Percentiles rank a stretch among this genome's conserved stretches.
Evolutionary conservation across 2,329 filamentous ascomycete genomes (phyloP).

Genomic region (Trichothecium sympodiale): DNA sequence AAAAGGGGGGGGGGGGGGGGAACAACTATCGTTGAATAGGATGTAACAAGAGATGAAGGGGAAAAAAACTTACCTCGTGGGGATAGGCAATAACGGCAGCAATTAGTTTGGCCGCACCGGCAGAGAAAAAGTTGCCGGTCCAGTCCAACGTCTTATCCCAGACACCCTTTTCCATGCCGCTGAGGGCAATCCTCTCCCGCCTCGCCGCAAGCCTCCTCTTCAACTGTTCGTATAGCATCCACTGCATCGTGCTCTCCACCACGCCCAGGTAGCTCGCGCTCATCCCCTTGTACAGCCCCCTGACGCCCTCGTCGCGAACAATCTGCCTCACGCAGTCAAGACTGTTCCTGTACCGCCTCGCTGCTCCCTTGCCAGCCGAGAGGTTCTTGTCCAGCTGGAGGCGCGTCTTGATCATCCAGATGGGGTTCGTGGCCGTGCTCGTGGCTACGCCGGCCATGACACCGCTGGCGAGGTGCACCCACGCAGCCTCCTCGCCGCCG

Average conservation of each 20-base stretch:
- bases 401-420: conserved; percentile 92
- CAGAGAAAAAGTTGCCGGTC: conserved; percentile 68
- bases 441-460: conserved; percentile 73
- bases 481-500: conserved; percentile 55
- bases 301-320: conserved; percentile 66
- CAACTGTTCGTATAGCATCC: conserved; percentile 89
- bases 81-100: conserved; percentile 82
- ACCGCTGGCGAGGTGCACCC: conserved; percentile 69
- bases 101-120: conserved; percentile 75
- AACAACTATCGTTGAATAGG: conserved; percentile 3
- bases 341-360: conserved; percentile 73
- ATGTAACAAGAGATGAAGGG: not conserved
- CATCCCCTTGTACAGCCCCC: conserved; percentile 79
- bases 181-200: conserved; percentile 44
- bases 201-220: conserved; percentile 62
- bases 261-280: conserved; percentile 88
- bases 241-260: conserved; percentile 81
- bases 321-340: conserved; percentile 80
- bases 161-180: conserved; percentile 50
- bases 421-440: conserved; percentile 85
- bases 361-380: conserved; percentile 31
- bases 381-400: conserved; percentile 84
- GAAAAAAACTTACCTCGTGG: conserved; percentile 56
- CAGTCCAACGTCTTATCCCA: conserved; percentile 70
- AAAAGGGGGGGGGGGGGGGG: too few species aligned